These are phyloP conservation scores for Xanthoconium stramineum DNA, from an alignment of 768 basidiomycete genomes.

Conservation along the genomic window DNA sequence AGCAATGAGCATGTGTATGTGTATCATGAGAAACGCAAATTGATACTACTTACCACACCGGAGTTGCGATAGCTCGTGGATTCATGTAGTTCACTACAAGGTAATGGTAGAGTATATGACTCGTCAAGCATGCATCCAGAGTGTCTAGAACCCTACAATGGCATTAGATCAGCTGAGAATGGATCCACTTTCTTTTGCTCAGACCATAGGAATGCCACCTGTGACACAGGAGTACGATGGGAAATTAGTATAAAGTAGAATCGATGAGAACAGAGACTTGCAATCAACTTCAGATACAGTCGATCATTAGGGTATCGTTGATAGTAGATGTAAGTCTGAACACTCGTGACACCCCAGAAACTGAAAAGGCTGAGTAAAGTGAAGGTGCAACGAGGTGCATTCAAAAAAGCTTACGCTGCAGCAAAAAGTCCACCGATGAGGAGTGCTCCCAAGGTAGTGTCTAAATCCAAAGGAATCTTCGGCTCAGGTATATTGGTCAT, in stretches of 20 bases:
- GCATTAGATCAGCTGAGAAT: not conserved
- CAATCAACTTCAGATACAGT: constrained; percentile 35
- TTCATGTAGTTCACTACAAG: constrained; percentile 52
- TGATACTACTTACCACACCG: constrained; percentile 40
- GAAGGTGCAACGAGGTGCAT: not conserved
- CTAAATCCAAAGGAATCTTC: constrained; percentile 29
- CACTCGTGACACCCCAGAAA: constrained; percentile 54
- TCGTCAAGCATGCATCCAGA: constrained; percentile 48
- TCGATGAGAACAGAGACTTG: constrained; percentile 18
- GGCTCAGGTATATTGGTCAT: not conserved
- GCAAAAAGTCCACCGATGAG: constrained; percentile 54
- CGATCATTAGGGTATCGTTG: constrained; percentile 34
- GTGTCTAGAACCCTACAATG: constrained; percentile 42
- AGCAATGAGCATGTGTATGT: not conserved
- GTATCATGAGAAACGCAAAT: not conserved
- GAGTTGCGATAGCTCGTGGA: constrained; percentile 37
- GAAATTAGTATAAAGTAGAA: constrained; percentile 30
- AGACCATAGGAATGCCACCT: constrained; percentile 21
- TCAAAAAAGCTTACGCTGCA: constrained; percentile 42
- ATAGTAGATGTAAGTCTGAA: constrained; percentile 53
- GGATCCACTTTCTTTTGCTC: not conserved
- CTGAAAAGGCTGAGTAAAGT: constrained; percentile 27
- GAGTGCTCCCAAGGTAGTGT: constrained; percentile 52
- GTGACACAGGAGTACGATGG: constrained; percentile 29
- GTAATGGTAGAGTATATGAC: constrained; percentile 56